Percentiles rank a stretch among this genome's conserved stretches.
Conservation (phyloP, 2,329 filamentous ascomycete species). For the Microcyclospora tardicrescens region DNA sequence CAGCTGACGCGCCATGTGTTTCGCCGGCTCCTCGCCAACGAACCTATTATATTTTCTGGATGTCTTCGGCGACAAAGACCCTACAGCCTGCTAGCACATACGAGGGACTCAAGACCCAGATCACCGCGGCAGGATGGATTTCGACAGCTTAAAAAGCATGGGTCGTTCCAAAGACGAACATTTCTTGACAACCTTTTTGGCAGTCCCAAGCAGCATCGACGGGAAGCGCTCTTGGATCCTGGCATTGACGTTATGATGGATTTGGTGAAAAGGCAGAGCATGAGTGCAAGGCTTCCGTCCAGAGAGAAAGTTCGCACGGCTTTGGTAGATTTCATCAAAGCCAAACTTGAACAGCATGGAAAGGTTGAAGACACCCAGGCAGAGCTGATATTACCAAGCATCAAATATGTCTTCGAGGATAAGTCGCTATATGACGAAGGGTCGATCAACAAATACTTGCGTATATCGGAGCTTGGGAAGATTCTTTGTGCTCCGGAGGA, state of each 20-base stretch:
- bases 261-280: slow-evolving; percentile 48
- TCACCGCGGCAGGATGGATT: no score
- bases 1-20: slow-evolving; percentile 49
- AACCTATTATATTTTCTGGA: slow-evolving; percentile 34
- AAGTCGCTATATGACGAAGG: no score
- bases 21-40: slow-evolving; percentile 42
- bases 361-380: slow-evolving; percentile 56
- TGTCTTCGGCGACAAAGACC: slow-evolving; percentile 27
- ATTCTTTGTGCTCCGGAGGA: no score
- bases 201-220: slow-evolving; percentile 39
- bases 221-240: slow-evolving; percentile 51
- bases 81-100: slow-evolving; percentile 13
- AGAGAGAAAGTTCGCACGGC: slow-evolving; percentile 51
- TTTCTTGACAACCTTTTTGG: slow-evolving; percentile 47
- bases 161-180: slow-evolving; percentile 30
- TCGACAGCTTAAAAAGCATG: no score
- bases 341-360: slow-evolving; percentile 28
- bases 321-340: slow-evolving; percentile 49
- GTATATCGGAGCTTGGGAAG: no score
- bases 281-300: slow-evolving; percentile 52
- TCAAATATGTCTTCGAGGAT: slow-evolving; percentile 34
- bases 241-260: slow-evolving; percentile 62
- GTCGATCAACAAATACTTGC: no score
- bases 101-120: background rate
- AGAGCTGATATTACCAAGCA: slow-evolving; percentile 44